Conservation (phyloP, 495 filamentous ascomycete species). For the Hyaloscypha variabilis region DNA sequence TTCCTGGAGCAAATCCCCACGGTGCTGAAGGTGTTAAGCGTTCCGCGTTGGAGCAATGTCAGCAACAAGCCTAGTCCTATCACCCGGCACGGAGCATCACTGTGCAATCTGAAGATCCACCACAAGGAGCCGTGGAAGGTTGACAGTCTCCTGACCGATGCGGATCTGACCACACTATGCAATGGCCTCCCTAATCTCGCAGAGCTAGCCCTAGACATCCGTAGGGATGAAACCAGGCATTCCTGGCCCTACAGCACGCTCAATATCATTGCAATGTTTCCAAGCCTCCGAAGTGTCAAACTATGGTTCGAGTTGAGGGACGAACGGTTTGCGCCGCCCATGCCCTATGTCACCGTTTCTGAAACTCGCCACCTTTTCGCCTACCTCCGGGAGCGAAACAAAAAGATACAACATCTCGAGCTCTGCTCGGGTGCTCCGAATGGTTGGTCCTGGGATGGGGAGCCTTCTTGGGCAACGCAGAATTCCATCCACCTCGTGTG, state of each 20-base stretch:
- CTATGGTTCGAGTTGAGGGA: slow-evolving; percentile 21
- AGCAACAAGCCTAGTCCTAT: slow-evolving; percentile 12
- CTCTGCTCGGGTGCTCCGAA: slow-evolving; percentile 21
- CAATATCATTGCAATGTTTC: slow-evolving; percentile 22
- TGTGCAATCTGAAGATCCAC: slow-evolving; percentile 19
- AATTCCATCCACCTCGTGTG: slow-evolving; percentile 10
- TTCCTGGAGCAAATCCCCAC: slow-evolving; percentile 17
- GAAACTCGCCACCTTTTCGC: slow-evolving; percentile 20
- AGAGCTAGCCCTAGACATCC: slow-evolving; percentile 22
- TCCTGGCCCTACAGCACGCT: slow-evolving; percentile 21
- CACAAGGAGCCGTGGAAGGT: not conserved
- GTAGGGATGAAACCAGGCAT: slow-evolving; percentile 12
- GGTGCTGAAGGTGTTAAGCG: slow-evolving; percentile 11
- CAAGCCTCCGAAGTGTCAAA: slow-evolving; percentile 18
- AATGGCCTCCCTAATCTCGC: slow-evolving; percentile 23
- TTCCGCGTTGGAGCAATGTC: slow-evolving; percentile 16
- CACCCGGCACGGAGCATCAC: slow-evolving; percentile 15
- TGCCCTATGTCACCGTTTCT: slow-evolving; percentile 19
- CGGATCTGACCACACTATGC: slow-evolving; percentile 17
- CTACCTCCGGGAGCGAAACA: slow-evolving; percentile 22
- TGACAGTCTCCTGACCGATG: slow-evolving; percentile 11
- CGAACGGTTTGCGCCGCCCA: slow-evolving; percentile 4
- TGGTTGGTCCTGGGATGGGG: not conserved
- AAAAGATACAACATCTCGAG: slow-evolving; percentile 15
- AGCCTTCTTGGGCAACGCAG: not conserved